phyloP scores from a whole-genome alignment of 2,329 filamentous ascomycete genomes.

The Mollisiaceae sp. region DNA sequence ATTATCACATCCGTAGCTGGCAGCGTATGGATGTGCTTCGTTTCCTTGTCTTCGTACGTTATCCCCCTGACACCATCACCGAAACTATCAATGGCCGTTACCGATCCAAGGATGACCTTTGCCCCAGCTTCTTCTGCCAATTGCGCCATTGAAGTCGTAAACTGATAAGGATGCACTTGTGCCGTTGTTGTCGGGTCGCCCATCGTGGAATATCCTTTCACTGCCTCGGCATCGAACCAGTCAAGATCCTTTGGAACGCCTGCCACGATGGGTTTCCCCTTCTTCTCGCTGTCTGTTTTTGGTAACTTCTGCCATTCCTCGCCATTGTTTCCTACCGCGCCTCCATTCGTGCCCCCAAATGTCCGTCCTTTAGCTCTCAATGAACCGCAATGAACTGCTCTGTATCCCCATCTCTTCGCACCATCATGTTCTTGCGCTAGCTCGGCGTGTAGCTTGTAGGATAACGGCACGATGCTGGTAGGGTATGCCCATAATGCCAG shows the following conservation, averaged over 20 bases:
- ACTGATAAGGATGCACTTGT: slow-evolving; percentile 91
- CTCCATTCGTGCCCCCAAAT: slow-evolving; percentile 17
- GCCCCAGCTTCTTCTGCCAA: slow-evolving; percentile 74
- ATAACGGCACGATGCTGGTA: slow-evolving; percentile 79
- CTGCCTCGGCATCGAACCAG: slow-evolving; percentile 75
- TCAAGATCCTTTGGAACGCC: slow-evolving; percentile 79
- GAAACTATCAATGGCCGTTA: slow-evolving; percentile 67
- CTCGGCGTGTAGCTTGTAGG: slow-evolving; percentile 81
- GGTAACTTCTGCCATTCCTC: slow-evolving; percentile 65
- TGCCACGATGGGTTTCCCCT: slow-evolving; percentile 56
- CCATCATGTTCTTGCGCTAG: slow-evolving; percentile 86
- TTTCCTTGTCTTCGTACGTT: slow-evolving; percentile 61
- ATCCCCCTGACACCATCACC: slow-evolving; percentile 69
- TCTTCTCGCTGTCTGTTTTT: slow-evolving; percentile 55
- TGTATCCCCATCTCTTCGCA: slow-evolving; percentile 82
- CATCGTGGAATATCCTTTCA: slow-evolving; percentile 82
- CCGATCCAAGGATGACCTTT: slow-evolving; percentile 70
- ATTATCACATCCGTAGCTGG: slow-evolving; percentile 52
- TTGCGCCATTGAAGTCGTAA: slow-evolving; percentile 82
- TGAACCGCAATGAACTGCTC: slow-evolving; percentile 73
- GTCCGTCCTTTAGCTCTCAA: slow-evolving; percentile 37
- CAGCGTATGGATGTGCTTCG: slow-evolving; percentile 53
- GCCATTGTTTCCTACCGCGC: slow-evolving; percentile 22
- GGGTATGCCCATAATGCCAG: slow-evolving; percentile 94
- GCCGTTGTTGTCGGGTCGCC: slow-evolving; percentile 80